Evolutionary conservation across 2,329 filamentous ascomycete species (phyloP).

Genomic region (Botryotinia globosa): DNA sequence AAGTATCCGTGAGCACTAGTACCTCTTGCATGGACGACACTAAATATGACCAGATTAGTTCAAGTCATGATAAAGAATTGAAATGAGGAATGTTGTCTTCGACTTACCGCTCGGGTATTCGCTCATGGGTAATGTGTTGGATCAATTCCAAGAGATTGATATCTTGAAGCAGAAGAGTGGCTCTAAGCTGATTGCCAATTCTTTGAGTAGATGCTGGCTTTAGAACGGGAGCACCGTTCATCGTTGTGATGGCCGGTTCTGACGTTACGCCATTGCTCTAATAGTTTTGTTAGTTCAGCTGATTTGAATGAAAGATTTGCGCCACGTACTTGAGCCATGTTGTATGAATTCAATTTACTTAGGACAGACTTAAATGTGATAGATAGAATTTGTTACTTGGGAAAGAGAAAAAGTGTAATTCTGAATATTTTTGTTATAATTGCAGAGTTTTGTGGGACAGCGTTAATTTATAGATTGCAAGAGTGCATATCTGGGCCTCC

Average conservation of each 20-base stretch:
- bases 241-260: constrained; percentile 2
- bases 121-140: constrained; percentile 5
- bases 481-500: neutral
- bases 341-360: neutral
- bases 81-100: neutral
- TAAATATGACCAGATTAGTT: neutral
- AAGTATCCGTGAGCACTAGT: neutral
- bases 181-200: constrained; percentile 12
- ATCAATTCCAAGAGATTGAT: constrained; percentile 15
- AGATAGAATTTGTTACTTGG: neutral
- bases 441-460: neutral
- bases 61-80: neutral
- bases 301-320: no score
- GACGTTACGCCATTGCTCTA: neutral
- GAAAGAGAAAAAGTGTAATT: fast-evolving
- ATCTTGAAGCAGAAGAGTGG: constrained; percentile 10
- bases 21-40: constrained; percentile 3
- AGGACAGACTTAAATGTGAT: neutral
- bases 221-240: neutral
- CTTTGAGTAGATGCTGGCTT: constrained; percentile 7
- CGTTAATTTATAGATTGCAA: neutral
- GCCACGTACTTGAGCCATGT: neutral
- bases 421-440: neutral
- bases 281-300: neutral
- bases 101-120: neutral